Evolutionary conservation across 2,329 filamentous ascomycete species (phyloP).

Genomic region (Aureobasidium sp.): DNA sequence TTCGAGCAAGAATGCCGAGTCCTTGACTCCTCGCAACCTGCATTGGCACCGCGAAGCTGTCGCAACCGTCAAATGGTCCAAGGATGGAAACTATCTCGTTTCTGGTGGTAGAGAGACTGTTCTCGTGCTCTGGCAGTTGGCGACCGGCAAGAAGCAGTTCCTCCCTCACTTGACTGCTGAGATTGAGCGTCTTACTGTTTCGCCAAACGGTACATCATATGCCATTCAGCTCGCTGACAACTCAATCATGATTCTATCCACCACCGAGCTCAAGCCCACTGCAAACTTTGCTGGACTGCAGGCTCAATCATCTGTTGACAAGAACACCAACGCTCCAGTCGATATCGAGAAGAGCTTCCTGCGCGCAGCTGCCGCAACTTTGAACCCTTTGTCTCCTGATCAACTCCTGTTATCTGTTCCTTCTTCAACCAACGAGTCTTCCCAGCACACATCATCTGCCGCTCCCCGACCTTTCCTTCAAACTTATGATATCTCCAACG

Average conservation of each 20-base stretch:
- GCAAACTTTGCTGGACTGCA: conserved; percentile 82
- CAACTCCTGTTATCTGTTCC: conserved; percentile 45
- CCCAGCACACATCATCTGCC: conserved; percentile 23
- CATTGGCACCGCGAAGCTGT: conserved; percentile 91
- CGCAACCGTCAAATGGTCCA: conserved; percentile 81
- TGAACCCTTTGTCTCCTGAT: conserved; percentile 35
- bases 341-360: conserved; percentile 13
- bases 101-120: conserved; percentile 88
- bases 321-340: conserved; percentile 32
- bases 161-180: conserved; percentile 84
- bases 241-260: conserved; percentile 82
- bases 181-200: conserved; percentile 79
- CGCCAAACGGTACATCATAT: conserved; percentile 71
- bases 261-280: conserved; percentile 77
- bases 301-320: conserved; percentile 24
- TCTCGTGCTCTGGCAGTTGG: conserved; percentile 86
- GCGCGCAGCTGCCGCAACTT: conserved; percentile 27
- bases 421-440: conserved; percentile 16
- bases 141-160: conserved; percentile 74
- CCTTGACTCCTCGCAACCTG: conserved; percentile 53
- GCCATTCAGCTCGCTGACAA: conserved; percentile 85
- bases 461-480: conserved; percentile 60
- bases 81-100: conserved; percentile 92
- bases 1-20: conserved; percentile 17
- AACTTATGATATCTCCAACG: conserved; percentile 74